These are phyloP conservation scores for Didymella glomerata DNA, from an alignment of 2,329 filamentous ascomycete genomes.

Conservation along the genomic window DNA sequence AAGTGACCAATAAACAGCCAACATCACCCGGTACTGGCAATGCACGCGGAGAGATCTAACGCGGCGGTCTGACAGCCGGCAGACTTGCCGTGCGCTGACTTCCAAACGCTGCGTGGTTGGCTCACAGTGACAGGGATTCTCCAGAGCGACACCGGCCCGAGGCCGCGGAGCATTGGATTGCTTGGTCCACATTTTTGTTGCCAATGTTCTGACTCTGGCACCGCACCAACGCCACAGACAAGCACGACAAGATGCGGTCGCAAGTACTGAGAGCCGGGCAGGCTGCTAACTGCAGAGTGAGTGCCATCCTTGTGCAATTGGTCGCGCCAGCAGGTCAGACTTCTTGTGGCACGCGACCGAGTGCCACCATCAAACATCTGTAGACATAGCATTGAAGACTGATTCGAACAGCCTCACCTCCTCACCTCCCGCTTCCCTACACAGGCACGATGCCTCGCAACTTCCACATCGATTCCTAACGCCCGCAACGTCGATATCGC, in stretches of 20 bases:
- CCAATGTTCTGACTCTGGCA: conserved; percentile 26
- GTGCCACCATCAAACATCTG: neutral
- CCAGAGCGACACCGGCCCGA: conserved; percentile 26
- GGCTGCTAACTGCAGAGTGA: conserved; percentile 45
- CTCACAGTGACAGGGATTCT: conserved; percentile 26
- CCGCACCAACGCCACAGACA: conserved; percentile 31
- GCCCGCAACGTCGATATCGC: conserved; percentile 52
- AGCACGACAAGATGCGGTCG: conserved; percentile 44
- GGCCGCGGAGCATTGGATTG: conserved; percentile 8
- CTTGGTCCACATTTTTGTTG: conserved; percentile 39
- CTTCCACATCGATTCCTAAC: conserved; percentile 38
- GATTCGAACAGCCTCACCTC: conserved; percentile 37
- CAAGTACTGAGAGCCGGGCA: conserved; percentile 45
- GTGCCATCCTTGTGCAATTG: conserved; percentile 21
- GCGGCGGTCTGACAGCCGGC: neutral
- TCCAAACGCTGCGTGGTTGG: conserved; percentile 37
- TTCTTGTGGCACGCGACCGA: no score
- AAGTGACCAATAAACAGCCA: neutral
- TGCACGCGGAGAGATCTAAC: neutral
- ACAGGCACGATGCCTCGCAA: conserved; percentile 45
- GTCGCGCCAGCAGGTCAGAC: neutral
- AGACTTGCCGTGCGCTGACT: conserved; percentile 21
- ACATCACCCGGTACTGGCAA: neutral
- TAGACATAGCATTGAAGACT: conserved; percentile 11
- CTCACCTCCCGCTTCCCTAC: conserved; percentile 27